Conservation (phyloP, 169 alveolate species). For the Theileria equi region DNA sequence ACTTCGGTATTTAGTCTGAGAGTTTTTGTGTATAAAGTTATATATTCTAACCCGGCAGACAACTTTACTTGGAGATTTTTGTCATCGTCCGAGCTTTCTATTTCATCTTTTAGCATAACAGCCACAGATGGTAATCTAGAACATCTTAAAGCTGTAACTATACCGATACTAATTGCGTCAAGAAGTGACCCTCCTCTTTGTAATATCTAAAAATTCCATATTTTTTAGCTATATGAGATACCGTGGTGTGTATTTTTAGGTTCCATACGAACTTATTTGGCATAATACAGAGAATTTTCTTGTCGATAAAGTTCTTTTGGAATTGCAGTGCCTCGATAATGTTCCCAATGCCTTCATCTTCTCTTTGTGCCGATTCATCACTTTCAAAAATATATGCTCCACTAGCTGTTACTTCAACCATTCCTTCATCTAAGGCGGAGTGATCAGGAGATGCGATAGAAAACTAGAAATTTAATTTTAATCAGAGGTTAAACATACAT, state of each 20-base stretch:
- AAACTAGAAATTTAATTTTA: conserved; percentile 23
- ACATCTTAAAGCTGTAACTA: conserved; percentile 61
- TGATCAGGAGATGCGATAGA: conserved; percentile 21
- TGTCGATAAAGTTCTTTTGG: conserved; percentile 48
- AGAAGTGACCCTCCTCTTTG: conserved; percentile 68
- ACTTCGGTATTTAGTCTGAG: conserved; percentile 19
- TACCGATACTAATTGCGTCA: conserved; percentile 72
- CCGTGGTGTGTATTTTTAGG: conserved; percentile 58
- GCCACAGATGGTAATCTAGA: conserved; percentile 62
- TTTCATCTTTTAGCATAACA: conserved; percentile 54
- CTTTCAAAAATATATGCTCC: conserved; percentile 48
- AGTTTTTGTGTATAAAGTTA: neutral
- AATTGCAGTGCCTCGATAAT: conserved; percentile 51
- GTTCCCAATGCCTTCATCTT: conserved; percentile 52
- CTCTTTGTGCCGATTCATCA: conserved; percentile 49
- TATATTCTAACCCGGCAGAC: conserved; percentile 12
- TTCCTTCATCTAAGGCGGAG: conserved; percentile 51
- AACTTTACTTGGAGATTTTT: conserved; percentile 37
- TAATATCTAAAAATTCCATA: conserved; percentile 40
- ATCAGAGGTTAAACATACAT: conserved; percentile 28
- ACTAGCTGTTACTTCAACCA: conserved; percentile 26
- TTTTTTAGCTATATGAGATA: neutral
- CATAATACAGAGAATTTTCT: conserved; percentile 59
- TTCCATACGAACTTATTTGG: conserved; percentile 70
- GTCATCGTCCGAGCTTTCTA: conserved; percentile 33